Evolutionary conservation across 2,329 filamentous ascomycete genomes (phyloP), one percentile per base, ranked within the genome.

Genomic region (Dryadomyces sulphureus): DNA sequence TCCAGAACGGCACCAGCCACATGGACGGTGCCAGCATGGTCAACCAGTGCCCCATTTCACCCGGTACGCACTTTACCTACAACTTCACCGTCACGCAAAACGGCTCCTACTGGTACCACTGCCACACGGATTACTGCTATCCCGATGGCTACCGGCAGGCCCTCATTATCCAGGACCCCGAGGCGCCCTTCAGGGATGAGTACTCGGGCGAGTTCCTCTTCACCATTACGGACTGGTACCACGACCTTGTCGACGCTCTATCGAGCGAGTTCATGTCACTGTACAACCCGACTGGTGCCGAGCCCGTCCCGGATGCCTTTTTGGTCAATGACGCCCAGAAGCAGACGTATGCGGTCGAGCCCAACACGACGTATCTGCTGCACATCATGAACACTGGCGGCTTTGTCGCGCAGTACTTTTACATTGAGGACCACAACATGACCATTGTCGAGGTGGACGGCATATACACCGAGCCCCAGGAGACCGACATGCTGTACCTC

Each of bases 21-120:
- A 85, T 86, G 78, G 84, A 90, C 59, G 84, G 84, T 0, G 75
- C 79, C 0, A 62, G 65, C 0, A 69, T 71, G 38, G 74, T 83
- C 20, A 75, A 79, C 1, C 84, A 88, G 56, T 85, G 80, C 51
- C 58, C 69, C 2, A 79, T 88, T 46, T 65, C 68, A 0, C 72
- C 81, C 0, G 81, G 81, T 4, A 62, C 64, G 11, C 70, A 64
- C 7, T 78, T 87, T 54, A 78, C 72, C 2, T 88, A 85, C 59
- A 74, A 81, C 57, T 84, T 85, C 56, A 80, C 70, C 4, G 75
- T 81, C 58, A 57, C 49, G 24, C 46, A 61, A 52, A 34, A 79
- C 0, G 83, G 83, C 19, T 84, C 81, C 1, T 87, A 84, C 59
- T 88, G 83, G 84, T 88, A 88, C 52, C 81, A 85, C 57, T 81